Evolutionary conservation across 1,284 basidiomycete genomes (phyloP).

Genomic region (Stereum hirsutum): DNA sequence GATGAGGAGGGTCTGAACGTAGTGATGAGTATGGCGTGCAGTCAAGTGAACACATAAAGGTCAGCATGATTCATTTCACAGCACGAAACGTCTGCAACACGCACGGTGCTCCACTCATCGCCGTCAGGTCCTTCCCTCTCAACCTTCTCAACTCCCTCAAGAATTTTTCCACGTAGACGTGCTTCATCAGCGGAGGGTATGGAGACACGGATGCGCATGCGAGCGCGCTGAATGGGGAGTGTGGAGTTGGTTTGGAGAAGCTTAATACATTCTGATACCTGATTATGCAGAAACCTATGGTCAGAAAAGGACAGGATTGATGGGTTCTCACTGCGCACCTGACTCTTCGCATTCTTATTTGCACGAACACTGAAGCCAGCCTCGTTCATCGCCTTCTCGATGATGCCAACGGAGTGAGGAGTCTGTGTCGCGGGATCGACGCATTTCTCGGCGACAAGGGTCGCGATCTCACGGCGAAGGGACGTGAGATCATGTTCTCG

Average conservation of each 20-base stretch:
- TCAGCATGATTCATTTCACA: no score
- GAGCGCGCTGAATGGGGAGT: constrained; percentile 85
- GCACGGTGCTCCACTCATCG: constrained; percentile 84
- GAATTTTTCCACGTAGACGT: constrained; percentile 62
- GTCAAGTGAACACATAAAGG: not conserved
- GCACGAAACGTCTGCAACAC: no score
- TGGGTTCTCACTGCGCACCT: constrained; percentile 37
- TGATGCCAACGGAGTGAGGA: constrained; percentile 91
- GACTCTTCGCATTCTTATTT: constrained; percentile 88
- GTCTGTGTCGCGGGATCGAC: constrained; percentile 87
- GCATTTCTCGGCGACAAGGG: constrained; percentile 89
- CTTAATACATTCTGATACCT: constrained; percentile 92
- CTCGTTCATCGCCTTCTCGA: constrained; percentile 97
- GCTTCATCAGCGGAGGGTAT: constrained; percentile 74
- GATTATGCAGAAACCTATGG: not conserved
- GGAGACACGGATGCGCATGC: constrained; percentile 85
- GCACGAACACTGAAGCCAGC: constrained; percentile 87
- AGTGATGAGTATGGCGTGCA: not conserved
- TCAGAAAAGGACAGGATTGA: not conserved
- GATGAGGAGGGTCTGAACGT: constrained; percentile 73
- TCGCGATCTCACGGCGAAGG: constrained; percentile 88
- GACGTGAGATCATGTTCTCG: constrained; percentile 82
- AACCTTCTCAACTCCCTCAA: constrained; percentile 71
- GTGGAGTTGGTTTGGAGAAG: constrained; percentile 72
- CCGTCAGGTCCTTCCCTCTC: constrained; percentile 75